These are phyloP conservation scores for Rhizopus arrhizus DNA, from an alignment of 371 early-diverging fungal species.

Conservation along the genomic window DNA sequence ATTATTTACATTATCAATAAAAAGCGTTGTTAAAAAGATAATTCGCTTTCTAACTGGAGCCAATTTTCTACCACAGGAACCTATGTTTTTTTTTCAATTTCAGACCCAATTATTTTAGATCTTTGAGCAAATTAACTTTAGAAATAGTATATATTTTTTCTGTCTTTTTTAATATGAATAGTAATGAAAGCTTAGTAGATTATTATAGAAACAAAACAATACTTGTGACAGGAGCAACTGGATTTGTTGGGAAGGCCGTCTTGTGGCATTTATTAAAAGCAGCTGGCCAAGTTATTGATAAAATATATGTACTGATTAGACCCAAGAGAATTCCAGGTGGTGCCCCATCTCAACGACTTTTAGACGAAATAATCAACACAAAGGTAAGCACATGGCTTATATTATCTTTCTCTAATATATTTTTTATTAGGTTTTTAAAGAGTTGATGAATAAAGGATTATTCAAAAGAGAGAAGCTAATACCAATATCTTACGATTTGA, in stretches of 20 bases:
- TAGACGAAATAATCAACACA: conserved; percentile 30
- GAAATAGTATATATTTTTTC: not conserved
- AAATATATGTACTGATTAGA: conserved; percentile 33
- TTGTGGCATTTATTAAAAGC: conserved; percentile 46
- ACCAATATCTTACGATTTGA: conserved; percentile 51
- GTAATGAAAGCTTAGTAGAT: conserved; percentile 6
- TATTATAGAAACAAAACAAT: conserved; percentile 33
- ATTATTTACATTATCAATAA: no score
- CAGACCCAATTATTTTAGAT: no score
- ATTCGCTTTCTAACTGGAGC: no score
- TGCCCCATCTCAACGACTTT: conserved; percentile 30
- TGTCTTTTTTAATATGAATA: conserved; percentile 2
- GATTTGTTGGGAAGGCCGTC: conserved; percentile 58
- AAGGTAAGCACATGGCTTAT: conserved; percentile 10
- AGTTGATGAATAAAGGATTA: conserved; percentile 9
- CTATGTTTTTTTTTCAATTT: no score
- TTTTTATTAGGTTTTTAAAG: conserved; percentile 25
- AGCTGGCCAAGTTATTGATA: conserved; percentile 25
- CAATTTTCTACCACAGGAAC: no score
- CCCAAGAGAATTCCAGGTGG: conserved; percentile 31
- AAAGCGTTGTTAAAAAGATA: no score
- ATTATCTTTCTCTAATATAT: not conserved
- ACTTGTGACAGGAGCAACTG: conserved; percentile 58
- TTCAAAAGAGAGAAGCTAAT: conserved; percentile 43
- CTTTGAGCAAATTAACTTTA: no score